These are phyloP conservation scores for Aspergillus jensenii DNA, from an alignment of 2,329 filamentous ascomycete genomes.

Conservation along the genomic window DNA sequence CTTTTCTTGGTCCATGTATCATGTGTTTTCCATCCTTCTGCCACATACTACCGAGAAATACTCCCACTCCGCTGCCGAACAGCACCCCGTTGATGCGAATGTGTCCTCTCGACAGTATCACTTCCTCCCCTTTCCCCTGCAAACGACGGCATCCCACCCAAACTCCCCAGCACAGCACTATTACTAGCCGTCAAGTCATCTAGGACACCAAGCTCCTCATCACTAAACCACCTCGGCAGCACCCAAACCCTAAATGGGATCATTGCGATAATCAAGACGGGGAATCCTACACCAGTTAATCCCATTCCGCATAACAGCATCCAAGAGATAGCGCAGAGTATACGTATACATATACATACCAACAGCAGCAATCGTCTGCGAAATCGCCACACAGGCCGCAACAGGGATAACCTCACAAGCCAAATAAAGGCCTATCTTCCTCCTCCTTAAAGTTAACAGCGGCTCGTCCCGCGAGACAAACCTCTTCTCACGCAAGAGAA, in stretches of 20 bases:
- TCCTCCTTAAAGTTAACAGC: slow-evolving; percentile 43
- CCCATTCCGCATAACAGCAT: too few species aligned
- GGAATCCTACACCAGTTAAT: slow-evolving; percentile 45
- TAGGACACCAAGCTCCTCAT: slow-evolving; percentile 50
- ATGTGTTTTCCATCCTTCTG: too few species aligned
- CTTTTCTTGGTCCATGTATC: too few species aligned
- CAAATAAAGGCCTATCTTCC: slow-evolving; percentile 52
- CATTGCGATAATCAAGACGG: slow-evolving; percentile 56
- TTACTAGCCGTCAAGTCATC: slow-evolving; percentile 57
- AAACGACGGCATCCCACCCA: slow-evolving; percentile 41
- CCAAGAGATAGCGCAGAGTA: too few species aligned
- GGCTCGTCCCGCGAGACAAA: slow-evolving; percentile 57
- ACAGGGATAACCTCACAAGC: slow-evolving; percentile 54
- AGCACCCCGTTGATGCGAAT: too few species aligned
- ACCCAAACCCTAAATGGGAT: slow-evolving; percentile 55
- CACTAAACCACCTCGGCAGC: slow-evolving; percentile 52
- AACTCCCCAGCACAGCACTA: slow-evolving; percentile 53
- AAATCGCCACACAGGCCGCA: slow-evolving; percentile 56
- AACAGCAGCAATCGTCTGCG: slow-evolving; percentile 60
- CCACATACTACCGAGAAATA: too few species aligned
- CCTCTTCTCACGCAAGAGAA: slow-evolving; percentile 60
- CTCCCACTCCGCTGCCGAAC: too few species aligned
- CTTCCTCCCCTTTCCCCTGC: too few species aligned
- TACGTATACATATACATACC: slow-evolving; percentile 18
- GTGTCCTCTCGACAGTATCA: too few species aligned